Conservation (phyloP, 2,329 filamentous ascomycete genomes). For the Ambrosiella xylebori region DNA sequence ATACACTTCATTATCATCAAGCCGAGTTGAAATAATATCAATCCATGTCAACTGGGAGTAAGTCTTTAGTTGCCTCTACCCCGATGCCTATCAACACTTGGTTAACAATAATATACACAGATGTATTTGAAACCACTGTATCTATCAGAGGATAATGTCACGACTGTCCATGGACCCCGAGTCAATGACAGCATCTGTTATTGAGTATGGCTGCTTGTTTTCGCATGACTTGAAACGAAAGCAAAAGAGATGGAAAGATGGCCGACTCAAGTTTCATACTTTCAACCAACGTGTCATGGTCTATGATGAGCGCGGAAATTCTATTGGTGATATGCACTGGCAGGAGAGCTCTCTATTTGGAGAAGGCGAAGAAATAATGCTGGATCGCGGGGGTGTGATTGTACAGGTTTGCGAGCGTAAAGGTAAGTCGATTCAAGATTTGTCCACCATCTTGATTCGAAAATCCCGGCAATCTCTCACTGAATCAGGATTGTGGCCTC, state of each 20-base stretch:
- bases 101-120: background rate
- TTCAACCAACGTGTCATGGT: constrained; percentile 90
- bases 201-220: constrained; percentile 73
- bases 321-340: constrained; percentile 74
- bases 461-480: constrained; percentile 16
- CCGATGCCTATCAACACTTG: too few species aligned
- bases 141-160: background rate
- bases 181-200: constrained; percentile 54
- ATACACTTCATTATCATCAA: too few species aligned
- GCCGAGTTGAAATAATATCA: too few species aligned
- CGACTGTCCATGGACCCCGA: background rate
- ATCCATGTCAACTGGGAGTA: too few species aligned
- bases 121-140: background rate
- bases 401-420: constrained; percentile 65
- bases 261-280: constrained; percentile 67
- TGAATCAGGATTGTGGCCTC: constrained; percentile 4
- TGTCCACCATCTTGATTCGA: constrained; percentile 59
- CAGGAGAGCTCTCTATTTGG: constrained; percentile 48
- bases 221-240: constrained; percentile 74
- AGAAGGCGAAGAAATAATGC: constrained; percentile 65
- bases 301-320: constrained; percentile 65
- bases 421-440: constrained; percentile 58
- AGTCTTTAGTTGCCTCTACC: too few species aligned
- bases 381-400: constrained; percentile 59
- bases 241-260: constrained; percentile 88